phyloP scores from a whole-genome alignment of 2,329 filamentous ascomycete species.

The Fusarium tjaetaba region DNA sequence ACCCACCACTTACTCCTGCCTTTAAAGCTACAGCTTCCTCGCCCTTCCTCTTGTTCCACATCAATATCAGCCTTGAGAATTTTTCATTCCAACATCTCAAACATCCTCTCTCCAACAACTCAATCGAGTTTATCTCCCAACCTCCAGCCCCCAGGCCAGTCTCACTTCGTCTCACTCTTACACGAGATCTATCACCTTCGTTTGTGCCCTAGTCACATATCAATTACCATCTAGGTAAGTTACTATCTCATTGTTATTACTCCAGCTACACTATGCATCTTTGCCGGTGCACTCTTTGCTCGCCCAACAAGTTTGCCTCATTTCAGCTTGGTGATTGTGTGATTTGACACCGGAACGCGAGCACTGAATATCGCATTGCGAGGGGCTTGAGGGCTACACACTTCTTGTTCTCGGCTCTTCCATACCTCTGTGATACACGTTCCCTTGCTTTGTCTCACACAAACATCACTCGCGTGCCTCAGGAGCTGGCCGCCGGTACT shows the following conservation, averaged over 20 bases:
- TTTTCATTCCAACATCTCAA: constrained; percentile 39
- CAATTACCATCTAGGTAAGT: constrained; percentile 28
- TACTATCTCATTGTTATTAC: not conserved
- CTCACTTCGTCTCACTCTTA: constrained; percentile 32
- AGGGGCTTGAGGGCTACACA: constrained; percentile 21
- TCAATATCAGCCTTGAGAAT: constrained; percentile 26
- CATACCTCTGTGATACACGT: constrained; percentile 38
- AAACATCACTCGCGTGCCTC: constrained; percentile 39
- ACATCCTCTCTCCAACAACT: constrained; percentile 34
- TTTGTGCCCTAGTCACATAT: constrained; percentile 36
- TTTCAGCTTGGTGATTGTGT: constrained; percentile 15
- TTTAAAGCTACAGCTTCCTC: constrained; percentile 41
- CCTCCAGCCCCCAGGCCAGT: constrained; percentile 17
- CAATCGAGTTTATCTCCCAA: constrained; percentile 15
- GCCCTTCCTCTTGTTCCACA: constrained; percentile 35
- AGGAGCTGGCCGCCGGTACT: constrained; percentile 13
- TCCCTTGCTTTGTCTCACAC: constrained; percentile 45
- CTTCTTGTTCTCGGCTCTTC: constrained; percentile 30
- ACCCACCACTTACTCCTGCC: constrained; percentile 27
- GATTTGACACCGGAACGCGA: constrained; percentile 8
- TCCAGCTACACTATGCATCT: not conserved
- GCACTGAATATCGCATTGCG: constrained; percentile 27
- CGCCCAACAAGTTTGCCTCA: not conserved
- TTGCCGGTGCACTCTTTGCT: not conserved
- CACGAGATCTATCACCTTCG: constrained; percentile 36